Conservation (phyloP, 2,329 filamentous ascomycete genomes). For the Phaeosphaeriaceae sp. region DNA sequence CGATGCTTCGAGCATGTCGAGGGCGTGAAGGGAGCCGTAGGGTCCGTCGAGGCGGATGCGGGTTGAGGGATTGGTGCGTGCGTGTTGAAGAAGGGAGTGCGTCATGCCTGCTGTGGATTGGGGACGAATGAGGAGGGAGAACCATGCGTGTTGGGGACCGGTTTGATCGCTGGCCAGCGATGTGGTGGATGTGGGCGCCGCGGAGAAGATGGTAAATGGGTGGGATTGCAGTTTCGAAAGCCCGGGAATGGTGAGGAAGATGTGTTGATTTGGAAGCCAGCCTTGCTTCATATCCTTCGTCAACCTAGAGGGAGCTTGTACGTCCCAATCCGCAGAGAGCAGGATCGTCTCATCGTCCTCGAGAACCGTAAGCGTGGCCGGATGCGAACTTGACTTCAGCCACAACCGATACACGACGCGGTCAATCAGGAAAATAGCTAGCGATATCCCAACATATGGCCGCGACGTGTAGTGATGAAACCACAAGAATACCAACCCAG, state of each 20-base stretch:
- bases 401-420: constrained; percentile 63
- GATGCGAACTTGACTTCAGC: constrained; percentile 58
- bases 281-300: constrained; percentile 54
- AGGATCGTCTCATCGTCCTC: constrained; percentile 65
- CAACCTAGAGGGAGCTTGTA: constrained; percentile 20
- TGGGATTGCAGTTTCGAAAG: constrained; percentile 67
- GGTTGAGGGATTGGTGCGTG: constrained; percentile 53
- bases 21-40: constrained; percentile 66
- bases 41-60: constrained; percentile 67
- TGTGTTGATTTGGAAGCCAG: constrained; percentile 68
- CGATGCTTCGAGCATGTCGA: constrained; percentile 60
- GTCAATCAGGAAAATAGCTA: constrained; percentile 65
- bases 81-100: constrained; percentile 60
- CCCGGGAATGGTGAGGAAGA: constrained; percentile 67
- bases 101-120: constrained; percentile 64
- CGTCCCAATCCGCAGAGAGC: constrained; percentile 55
- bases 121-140: constrained; percentile 66
- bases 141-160: constrained; percentile 54
- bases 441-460: constrained; percentile 61
- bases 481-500: constrained; percentile 64
- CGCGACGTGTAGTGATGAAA: constrained; percentile 63
- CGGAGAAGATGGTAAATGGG: constrained; percentile 71
- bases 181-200: constrained; percentile 57
- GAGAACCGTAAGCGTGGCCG: constrained; percentile 60
- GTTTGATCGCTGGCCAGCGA: background rate